Evolutionary conservation across 139 green algal species (phyloP).

Genomic region (Pseudopediastrum boryanum): DNA sequence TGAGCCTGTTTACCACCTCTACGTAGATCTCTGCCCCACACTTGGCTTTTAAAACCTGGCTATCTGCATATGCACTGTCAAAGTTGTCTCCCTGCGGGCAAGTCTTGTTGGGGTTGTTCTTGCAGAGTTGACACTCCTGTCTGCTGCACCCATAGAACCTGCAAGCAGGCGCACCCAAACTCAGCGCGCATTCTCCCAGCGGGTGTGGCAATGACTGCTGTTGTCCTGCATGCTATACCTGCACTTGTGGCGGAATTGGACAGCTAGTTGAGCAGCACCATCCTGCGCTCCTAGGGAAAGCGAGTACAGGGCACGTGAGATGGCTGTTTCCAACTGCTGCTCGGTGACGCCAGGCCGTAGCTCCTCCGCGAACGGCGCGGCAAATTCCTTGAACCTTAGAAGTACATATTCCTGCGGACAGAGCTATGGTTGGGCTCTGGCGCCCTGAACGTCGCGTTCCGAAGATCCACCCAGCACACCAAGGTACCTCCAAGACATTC

Average conservation of each 20-base stretch:
- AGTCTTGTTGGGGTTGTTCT: constrained; percentile 62
- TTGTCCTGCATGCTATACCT: constrained; percentile 15
- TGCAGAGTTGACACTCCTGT: constrained; percentile 55
- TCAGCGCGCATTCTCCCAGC: neutral
- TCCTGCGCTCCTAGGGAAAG: constrained; percentile 10
- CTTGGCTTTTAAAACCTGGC: constrained; percentile 50
- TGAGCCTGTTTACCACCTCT: constrained; percentile 47
- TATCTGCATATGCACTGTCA: constrained; percentile 57
- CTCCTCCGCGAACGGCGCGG: constrained; percentile 39
- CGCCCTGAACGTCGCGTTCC: no score
- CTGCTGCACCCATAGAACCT: constrained; percentile 49
- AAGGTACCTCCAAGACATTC: no score
- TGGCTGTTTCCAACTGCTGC: constrained; percentile 35
- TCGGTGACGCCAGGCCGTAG: constrained; percentile 38
- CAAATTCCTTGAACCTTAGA: constrained; percentile 47
- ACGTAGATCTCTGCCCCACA: constrained; percentile 59
- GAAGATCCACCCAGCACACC: no score
- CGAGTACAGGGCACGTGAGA: constrained; percentile 30
- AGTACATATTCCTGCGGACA: constrained; percentile 50
- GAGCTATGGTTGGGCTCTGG: no score
- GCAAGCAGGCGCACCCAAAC: neutral
- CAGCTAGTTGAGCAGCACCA: neutral
- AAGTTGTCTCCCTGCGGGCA: constrained; percentile 47
- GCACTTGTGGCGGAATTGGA: constrained; percentile 39
- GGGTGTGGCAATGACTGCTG: neutral